Evolutionary conservation across 1,139 yeast species (phyloP), one percentile per base, ranked within the genome.

Genomic region (Kodamaea sp.): DNA sequence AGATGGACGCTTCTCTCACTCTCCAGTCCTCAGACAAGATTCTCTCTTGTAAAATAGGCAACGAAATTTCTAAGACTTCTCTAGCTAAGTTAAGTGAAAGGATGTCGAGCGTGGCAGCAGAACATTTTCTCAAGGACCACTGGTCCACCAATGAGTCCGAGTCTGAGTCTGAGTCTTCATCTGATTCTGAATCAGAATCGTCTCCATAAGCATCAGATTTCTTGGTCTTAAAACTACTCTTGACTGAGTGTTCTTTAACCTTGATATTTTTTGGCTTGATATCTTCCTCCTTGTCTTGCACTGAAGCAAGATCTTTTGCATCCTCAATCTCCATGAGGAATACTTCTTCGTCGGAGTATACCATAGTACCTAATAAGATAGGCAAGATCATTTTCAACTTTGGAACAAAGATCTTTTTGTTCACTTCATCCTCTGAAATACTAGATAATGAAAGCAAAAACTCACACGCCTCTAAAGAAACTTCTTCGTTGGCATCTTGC

Each of bases 121-220:
- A 75, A 58, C 97, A 90, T 59, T 90, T 92, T 55, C 98, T 75
- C 41, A 92, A 64, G 50, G 83, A 88, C 98, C 98, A 92, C 48
- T 82, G 90, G 30, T 80, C 80, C 26, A 79, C 65, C 23, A 74
- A 79, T 35, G 66, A 72, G 42, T 74, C 85, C 33, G 73, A 79
- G 29, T 80, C 90, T 21, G 80, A 90, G 28, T 79, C 86, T 10
- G 77, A 84, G 5, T 72, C 78, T 19, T 71, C 78, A 23, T 70
- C 76, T 15, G 70, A 77, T 20, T 73, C 78, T 12, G 66, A 71
- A 8, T 63, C 74, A 15, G 66, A 73, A 14, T 47, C 57, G 12
- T 20, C 31, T 5, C 10, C 7, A 10, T 24, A n/a, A 8, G 40
- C 39, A 6, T 28, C 33, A 23, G 33, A 34, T 14, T 44, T 48